Conservation (phyloP, 805 yeast genomes). For the Candida tibetensis region DNA sequence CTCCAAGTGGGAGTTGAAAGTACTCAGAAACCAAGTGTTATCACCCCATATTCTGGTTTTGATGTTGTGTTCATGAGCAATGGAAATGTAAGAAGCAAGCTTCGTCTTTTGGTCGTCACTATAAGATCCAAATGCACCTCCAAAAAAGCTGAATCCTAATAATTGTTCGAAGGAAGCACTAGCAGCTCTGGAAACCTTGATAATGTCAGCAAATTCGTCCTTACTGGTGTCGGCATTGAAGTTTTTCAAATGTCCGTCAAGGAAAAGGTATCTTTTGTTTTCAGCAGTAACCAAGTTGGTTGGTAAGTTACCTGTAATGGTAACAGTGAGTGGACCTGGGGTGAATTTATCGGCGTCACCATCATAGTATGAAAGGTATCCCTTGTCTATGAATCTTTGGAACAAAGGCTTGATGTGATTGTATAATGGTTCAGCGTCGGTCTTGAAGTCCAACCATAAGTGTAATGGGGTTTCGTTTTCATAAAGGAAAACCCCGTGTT, state of each 20-base stretch:
- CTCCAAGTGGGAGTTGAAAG: conserved; percentile 47
- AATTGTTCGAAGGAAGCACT: conserved; percentile 41
- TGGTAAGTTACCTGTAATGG: conserved; percentile 68
- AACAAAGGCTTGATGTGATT: conserved; percentile 43
- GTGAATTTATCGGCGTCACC: conserved; percentile 26
- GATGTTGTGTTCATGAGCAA: conserved; percentile 50
- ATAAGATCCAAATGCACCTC: conserved; percentile 25
- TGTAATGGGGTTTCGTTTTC: conserved; percentile 52
- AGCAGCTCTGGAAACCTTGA: conserved; percentile 36
- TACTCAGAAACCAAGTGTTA: conserved; percentile 58
- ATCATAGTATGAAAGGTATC: conserved; percentile 52
- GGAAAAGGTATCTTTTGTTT: conserved; percentile 38
- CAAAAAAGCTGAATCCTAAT: conserved; percentile 21
- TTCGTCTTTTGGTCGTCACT: conserved; percentile 26
- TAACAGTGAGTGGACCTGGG: conserved; percentile 57
- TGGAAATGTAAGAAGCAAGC: conserved; percentile 26
- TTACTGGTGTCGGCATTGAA: conserved; percentile 21
- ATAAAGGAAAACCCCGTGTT: conserved; percentile 37
- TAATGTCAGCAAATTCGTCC: conserved; percentile 5
- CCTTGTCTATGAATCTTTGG: conserved; percentile 44
- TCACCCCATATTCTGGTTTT: conserved; percentile 71
- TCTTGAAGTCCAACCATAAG: conserved; percentile 63
- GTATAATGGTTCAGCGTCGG: conserved; percentile 51
- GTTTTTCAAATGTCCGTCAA: conserved; percentile 50
- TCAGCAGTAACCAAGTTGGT: conserved; percentile 28